Base-by-base conservation (phyloP, 2,329 filamentous ascomycete species). In the Aspergillus terreus region DNA sequence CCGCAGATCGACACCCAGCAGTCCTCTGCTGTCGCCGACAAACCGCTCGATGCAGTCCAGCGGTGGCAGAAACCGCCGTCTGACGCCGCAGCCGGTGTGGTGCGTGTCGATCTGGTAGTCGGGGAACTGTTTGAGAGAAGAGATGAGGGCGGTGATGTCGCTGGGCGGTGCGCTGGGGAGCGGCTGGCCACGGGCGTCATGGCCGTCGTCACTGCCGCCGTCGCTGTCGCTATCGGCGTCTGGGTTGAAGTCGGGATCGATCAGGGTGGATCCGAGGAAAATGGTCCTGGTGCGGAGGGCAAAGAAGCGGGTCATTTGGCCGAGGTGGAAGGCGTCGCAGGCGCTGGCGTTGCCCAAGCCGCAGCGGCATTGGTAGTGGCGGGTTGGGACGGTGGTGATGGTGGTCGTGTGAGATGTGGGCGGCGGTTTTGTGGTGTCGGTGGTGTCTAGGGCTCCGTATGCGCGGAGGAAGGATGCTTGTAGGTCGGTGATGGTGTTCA, bases 231-330 rank as follows among this genome's bases (percentile, higher is more conserved):
- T 49, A 6, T 58, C 52, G 21, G 47, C 30, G 12, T 58, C 58
- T 2, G 50, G 50, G 15, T 51, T 54, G 38, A 69, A 68, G 12
- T 71, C 64, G 2, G 66, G 64, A 47, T 71, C 68, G 19, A 73
- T 61, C 15, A 74, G 46, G 4, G 61, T 71, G 14, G 71, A 74
- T 41, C 71, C 71, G n/a, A 76, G 40, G 33, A 72, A 70, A 33
- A 75, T 63, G 0, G 71, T 75, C 44, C 68, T 73, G 32, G 72
- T 67, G 32, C 72, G 67, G 30, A 71, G 54, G 4, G 67, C 56
- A 38, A 76, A 74, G 53, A 76, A 76, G 9, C 71, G 69, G 17
- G 69, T 63, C 63, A 75, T 75, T 55, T 76, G 71, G 11, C 74
- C 74, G 1, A 76, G 60, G 41, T 76, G 72, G 50, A 75, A 76